Evolutionary conservation across 2,329 filamentous ascomycete species (phyloP).

Genomic region (Penicillium hordei): DNA sequence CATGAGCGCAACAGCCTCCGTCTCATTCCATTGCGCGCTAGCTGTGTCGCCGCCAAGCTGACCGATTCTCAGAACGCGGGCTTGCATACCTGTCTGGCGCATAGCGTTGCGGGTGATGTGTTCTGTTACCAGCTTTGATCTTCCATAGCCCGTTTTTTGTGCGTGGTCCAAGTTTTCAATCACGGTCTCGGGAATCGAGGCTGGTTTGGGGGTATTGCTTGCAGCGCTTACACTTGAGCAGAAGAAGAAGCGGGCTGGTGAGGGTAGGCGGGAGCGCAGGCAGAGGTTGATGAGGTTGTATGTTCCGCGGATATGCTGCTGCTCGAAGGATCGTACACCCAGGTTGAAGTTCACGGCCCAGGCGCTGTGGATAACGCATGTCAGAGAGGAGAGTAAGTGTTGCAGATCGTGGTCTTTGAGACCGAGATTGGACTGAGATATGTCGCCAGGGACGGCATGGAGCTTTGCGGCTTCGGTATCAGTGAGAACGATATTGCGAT

Average conservation of each 20-base stretch:
- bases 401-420: constrained; percentile 45
- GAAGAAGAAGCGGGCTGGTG: constrained; percentile 49
- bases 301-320: constrained; percentile 54
- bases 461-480: constrained; percentile 40
- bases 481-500: constrained; percentile 33
- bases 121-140: constrained; percentile 44
- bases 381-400: constrained; percentile 45
- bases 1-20: constrained; percentile 52
- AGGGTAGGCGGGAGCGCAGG: constrained; percentile 31
- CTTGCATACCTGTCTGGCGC: constrained; percentile 24
- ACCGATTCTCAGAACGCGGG: constrained; percentile 38
- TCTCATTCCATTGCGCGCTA: constrained; percentile 27
- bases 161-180: constrained; percentile 40
- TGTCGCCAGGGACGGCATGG: constrained; percentile 48
- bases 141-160: constrained; percentile 46
- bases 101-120: constrained; percentile 35
- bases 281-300: constrained; percentile 48
- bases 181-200: constrained; percentile 38
- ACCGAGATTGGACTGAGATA: constrained; percentile 53
- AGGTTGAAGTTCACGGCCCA: constrained; percentile 67
- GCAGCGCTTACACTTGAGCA: constrained; percentile 54
- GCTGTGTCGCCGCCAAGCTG: constrained; percentile 38
- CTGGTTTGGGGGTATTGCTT: constrained; percentile 32
- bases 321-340: constrained; percentile 56
- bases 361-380: constrained; percentile 61